Evolutionary conservation across 345 rosid genomes (phyloP).

Genomic region (Mallotus nudiflorus): DNA sequence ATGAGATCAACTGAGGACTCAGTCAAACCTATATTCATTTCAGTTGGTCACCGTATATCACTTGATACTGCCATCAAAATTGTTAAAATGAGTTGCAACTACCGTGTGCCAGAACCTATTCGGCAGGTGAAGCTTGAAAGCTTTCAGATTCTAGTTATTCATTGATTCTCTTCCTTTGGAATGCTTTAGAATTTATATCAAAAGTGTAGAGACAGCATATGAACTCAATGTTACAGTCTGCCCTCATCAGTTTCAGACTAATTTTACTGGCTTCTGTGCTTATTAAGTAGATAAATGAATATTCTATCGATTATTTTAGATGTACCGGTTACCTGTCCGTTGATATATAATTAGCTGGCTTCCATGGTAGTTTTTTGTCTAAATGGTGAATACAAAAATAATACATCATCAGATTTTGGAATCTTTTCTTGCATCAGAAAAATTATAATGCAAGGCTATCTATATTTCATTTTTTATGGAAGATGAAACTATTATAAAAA

Average conservation of each 20-base stretch:
- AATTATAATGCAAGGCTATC: not conserved
- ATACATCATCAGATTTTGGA: not conserved
- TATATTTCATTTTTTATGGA: not conserved
- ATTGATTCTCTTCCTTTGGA: not conserved
- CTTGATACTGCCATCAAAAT: constrained; percentile 60
- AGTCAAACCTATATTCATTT: constrained; percentile 70
- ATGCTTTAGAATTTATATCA: not conserved
- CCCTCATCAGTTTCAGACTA: not conserved
- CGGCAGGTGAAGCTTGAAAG: constrained; percentile 60
- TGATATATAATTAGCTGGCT: not conserved
- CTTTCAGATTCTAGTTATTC: not conserved
- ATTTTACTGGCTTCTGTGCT: not conserved
- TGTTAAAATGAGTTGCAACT: constrained; percentile 71
- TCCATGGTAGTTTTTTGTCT: not conserved
- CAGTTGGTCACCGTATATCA: constrained; percentile 78
- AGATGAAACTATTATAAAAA: not conserved
- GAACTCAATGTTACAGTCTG: not conserved
- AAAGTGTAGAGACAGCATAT: not conserved
- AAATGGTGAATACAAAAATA: not conserved
- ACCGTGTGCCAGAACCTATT: constrained; percentile 84
- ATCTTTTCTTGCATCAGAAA: not conserved
- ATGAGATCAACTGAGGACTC: constrained; percentile 55
- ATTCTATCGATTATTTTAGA: not conserved
- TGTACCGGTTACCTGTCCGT: not conserved
- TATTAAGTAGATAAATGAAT: not conserved